Evolutionary conservation across 2,329 filamentous ascomycete genomes (phyloP).

Genomic region (Cercospora zeina): DNA sequence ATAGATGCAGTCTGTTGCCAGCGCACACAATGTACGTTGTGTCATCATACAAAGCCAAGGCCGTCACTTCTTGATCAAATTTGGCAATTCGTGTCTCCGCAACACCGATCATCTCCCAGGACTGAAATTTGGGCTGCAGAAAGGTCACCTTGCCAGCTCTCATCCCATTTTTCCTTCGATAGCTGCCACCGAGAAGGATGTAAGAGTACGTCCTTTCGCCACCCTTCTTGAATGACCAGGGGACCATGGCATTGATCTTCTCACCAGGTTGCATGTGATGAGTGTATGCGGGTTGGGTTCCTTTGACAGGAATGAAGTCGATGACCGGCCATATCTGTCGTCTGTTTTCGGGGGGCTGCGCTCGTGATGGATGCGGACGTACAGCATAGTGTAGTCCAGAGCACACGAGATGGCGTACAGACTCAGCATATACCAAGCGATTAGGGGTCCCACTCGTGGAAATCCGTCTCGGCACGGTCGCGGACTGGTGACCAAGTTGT

Average conservation of each 20-base stretch:
- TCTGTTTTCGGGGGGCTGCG: constrained; percentile 37
- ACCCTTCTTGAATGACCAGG: constrained; percentile 55
- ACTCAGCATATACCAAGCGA: constrained; percentile 36
- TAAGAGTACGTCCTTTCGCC: constrained; percentile 62
- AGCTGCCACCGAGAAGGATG: constrained; percentile 55
- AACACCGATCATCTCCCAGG: constrained; percentile 56
- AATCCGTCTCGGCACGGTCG: constrained; percentile 37
- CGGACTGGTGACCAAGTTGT: constrained; percentile 19
- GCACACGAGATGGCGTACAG: constrained; percentile 50
- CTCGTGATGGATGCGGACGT: constrained; percentile 25
- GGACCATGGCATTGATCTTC: constrained; percentile 60
- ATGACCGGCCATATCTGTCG: constrained; percentile 45
- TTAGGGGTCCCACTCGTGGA: constrained; percentile 35
- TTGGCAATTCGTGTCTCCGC: constrained; percentile 48
- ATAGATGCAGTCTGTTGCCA: constrained; percentile 46
- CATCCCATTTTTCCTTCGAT: constrained; percentile 45
- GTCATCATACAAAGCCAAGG: constrained; percentile 57
- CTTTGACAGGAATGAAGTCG: constrained; percentile 48
- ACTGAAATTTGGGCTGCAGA: constrained; percentile 34
- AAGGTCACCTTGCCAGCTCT: constrained; percentile 52
- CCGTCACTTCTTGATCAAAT: constrained; percentile 55
- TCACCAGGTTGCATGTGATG: constrained; percentile 57
- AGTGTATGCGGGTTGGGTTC: constrained; percentile 17
- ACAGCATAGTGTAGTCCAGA: constrained; percentile 46
- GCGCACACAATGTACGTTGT: constrained; percentile 56